Conservation (phyloP, 345 rosid species). For the Populus simonii region DNA sequence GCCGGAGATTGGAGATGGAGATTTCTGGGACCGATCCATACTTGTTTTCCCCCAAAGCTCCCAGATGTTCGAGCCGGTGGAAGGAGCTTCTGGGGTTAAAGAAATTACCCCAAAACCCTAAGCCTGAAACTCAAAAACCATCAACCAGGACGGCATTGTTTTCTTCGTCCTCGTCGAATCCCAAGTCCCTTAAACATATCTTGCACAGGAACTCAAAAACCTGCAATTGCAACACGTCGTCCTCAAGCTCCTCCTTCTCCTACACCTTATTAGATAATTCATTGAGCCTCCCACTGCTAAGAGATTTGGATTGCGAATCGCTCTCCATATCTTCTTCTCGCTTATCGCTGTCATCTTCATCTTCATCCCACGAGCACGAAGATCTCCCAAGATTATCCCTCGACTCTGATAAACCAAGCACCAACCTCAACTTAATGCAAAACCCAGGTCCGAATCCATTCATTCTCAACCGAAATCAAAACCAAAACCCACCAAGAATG, state of each 20-base stretch:
- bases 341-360: constrained; percentile 80
- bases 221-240: constrained; percentile 20
- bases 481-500: constrained; percentile 52
- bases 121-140: constrained; percentile 25
- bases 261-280: constrained; percentile 39
- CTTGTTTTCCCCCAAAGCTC: constrained; percentile 74
- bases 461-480: constrained; percentile 36
- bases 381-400: constrained; percentile 76
- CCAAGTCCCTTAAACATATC: constrained; percentile 62
- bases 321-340: constrained; percentile 79
- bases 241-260: constrained; percentile 14
- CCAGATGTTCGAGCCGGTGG: constrained; percentile 92
- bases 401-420: constrained; percentile 66
- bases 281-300: constrained; percentile 61
- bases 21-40: constrained; percentile 42
- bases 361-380: constrained; percentile 86
- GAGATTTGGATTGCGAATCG: constrained; percentile 62
- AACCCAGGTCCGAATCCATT: constrained; percentile 56
- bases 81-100: constrained; percentile 78
- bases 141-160: constrained; percentile 14
- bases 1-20: constrained; percentile 39
- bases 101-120: constrained; percentile 45
- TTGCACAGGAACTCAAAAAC: constrained; percentile 67
- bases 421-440: constrained; percentile 5
- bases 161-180: constrained; percentile 25